A percentile compares a stretch with the other conserved stretches of the same genome.
Evolutionary conservation across 441 rosid species (phyloP).

Genomic region (Gossypium laxum): DNA sequence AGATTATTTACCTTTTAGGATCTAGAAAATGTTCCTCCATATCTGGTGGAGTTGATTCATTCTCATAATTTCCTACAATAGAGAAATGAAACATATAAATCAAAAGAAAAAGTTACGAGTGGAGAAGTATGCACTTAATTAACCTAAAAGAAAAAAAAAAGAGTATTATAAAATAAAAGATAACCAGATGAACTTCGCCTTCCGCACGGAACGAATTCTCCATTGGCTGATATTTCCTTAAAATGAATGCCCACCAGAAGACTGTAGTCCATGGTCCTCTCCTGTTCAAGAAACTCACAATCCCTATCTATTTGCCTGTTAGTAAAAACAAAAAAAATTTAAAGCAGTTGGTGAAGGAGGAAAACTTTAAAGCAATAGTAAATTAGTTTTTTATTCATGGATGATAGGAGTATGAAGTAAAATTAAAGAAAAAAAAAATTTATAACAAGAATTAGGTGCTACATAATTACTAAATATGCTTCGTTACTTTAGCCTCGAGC

Average conservation of each 20-base stretch:
- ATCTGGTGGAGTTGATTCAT: constrained; percentile 14
- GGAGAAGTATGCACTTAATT: neutral
- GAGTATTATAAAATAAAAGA: neutral
- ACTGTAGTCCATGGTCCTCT: constrained; percentile 66
- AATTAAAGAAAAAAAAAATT: no score
- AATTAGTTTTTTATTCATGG: neutral
- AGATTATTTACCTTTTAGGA: no score
- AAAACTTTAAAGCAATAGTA: no score
- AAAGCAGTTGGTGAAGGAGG: neutral
- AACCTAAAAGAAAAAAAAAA: neutral
- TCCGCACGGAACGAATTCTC: constrained; percentile 39
- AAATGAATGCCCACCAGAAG: constrained; percentile 64
- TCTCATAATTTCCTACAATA: constrained; percentile 26
- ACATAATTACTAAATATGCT: neutral
- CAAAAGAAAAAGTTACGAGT: neutral
- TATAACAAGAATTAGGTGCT: neutral
- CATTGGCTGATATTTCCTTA: constrained; percentile 30
- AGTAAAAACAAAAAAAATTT: neutral
- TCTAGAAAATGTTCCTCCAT: no score
- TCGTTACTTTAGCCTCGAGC: no score
- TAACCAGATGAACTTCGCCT: constrained; percentile 27
- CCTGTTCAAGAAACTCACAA: constrained; percentile 60
- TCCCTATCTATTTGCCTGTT: constrained; percentile 58
- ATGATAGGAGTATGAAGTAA: neutral
- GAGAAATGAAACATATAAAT: neutral